Evolutionary conservation across 805 yeast species (phyloP).

Genomic region (Kodamaea leandrae): DNA sequence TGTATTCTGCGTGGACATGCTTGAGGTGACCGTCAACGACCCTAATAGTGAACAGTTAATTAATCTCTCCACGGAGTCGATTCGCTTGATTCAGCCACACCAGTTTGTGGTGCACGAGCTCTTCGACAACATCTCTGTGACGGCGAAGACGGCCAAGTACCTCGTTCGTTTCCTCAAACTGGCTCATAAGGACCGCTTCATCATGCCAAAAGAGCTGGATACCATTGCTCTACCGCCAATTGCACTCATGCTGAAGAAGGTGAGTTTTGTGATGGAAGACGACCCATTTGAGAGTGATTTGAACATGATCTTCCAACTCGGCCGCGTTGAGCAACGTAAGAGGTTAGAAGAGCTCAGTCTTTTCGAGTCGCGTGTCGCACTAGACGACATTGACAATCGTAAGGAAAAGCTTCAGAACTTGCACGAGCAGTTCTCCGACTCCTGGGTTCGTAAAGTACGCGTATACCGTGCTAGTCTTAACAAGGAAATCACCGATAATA

Average conservation of each 20-base stretch:
- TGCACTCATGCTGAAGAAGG: slow-evolving; percentile 22
- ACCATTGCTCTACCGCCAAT: slow-evolving; percentile 30
- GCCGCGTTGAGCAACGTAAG: slow-evolving; percentile 39
- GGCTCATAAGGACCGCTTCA: slow-evolving; percentile 16
- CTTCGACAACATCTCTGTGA: slow-evolving; percentile 37
- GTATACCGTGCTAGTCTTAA: slow-evolving; percentile 40
- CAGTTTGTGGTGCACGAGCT: slow-evolving; percentile 35
- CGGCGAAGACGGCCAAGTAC: slow-evolving; percentile 34
- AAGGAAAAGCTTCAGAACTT: slow-evolving; percentile 26
- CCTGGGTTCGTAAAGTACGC: slow-evolving; percentile 71
- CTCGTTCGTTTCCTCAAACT: slow-evolving; percentile 25
- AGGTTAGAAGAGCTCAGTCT: slow-evolving; percentile 29
- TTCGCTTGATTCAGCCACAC: slow-evolving; percentile 39
- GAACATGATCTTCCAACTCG: slow-evolving; percentile 42
- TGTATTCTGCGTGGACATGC: slow-evolving; percentile 36
- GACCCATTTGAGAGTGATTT: slow-evolving; percentile 44
- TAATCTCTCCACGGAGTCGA: slow-evolving; percentile 22
- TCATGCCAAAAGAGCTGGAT: slow-evolving; percentile 31
- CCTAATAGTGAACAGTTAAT: slow-evolving; percentile 15
- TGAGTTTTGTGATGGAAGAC: slow-evolving; percentile 40
- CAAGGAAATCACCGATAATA: slow-evolving; percentile 37
- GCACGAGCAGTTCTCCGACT: slow-evolving; percentile 48
- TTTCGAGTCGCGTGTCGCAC: slow-evolving; percentile 17
- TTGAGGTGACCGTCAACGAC: slow-evolving; percentile 14
- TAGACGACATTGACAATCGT: slow-evolving; percentile 4